A percentile compares a stretch with the other conserved stretches of the same genome.
phyloP scores from a whole-genome alignment of 257 asterid species.

The Solanum tarijense region DNA sequence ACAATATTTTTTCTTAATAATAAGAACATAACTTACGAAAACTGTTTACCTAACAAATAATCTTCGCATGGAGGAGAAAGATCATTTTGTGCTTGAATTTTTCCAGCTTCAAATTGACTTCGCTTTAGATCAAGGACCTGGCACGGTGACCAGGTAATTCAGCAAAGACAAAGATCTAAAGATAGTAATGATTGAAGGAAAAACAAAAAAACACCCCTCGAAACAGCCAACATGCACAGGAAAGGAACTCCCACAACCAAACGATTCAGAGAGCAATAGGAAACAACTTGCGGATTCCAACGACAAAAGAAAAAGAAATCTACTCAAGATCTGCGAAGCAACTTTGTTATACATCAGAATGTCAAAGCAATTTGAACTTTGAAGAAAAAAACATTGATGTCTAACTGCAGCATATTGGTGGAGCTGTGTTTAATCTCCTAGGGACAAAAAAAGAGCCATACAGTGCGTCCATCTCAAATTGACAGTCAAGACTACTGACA shows the following conservation, averaged over 20 bases:
- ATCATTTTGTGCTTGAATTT: conserved; percentile 41
- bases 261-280: background rate
- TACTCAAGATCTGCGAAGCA: background rate
- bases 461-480: background rate
- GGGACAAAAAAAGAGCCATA: background rate
- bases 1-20: background rate
- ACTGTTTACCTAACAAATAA: conserved; percentile 61
- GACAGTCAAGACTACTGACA: background rate
- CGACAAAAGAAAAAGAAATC: background rate
- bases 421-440: background rate
- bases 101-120: conserved; percentile 41
- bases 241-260: background rate
- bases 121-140: conserved; percentile 48
- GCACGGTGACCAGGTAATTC: conserved; percentile 6
- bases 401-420: background rate
- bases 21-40: background rate
- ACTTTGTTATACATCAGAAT: background rate
- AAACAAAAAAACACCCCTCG: background rate
- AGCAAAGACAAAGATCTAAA: background rate
- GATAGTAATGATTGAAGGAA: background rate
- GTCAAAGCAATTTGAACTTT: background rate
- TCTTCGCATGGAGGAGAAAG: conserved; percentile 66
- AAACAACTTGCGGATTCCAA: background rate
- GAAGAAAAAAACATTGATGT: background rate
- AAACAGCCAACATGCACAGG: background rate